Percentiles rank a stretch among this genome's conserved stretches.
Evolutionary conservation across 2,329 filamentous ascomycete genomes (phyloP).

Genomic region (Fusarium falciforme): DNA sequence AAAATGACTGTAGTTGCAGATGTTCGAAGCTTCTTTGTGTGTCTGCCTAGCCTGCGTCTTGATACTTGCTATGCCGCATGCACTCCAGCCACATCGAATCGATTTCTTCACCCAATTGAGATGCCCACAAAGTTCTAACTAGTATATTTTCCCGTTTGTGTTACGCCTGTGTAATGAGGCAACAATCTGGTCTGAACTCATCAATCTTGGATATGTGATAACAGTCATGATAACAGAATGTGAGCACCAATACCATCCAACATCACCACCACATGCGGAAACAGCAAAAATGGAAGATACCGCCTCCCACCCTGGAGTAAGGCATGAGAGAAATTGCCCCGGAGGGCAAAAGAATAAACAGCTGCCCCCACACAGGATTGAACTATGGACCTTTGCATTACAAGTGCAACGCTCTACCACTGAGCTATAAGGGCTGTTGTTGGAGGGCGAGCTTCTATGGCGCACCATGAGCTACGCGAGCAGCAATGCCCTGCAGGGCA

Average conservation of each 20-base stretch:
- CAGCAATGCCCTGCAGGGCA: background rate
- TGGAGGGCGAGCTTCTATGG: background rate
- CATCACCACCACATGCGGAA: background rate
- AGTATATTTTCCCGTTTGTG: background rate
- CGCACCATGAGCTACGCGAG: background rate
- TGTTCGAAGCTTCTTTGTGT: background rate
- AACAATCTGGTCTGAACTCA: background rate
- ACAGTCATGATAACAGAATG: background rate
- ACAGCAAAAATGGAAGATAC: background rate
- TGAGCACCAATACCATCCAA: background rate
- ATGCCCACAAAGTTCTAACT: background rate
- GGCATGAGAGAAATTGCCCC: background rate
- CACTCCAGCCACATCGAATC: background rate
- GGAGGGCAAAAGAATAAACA: background rate
- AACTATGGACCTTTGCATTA: slow-evolving; percentile 19
- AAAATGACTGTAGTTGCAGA: background rate
- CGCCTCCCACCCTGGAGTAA: background rate
- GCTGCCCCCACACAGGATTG: slow-evolving; percentile 13
- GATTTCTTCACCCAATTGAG: background rate
- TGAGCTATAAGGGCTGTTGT: slow-evolving; percentile 11
- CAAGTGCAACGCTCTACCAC: slow-evolving; percentile 17
- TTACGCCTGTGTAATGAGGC: background rate
- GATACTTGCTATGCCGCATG: background rate
- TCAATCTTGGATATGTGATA: background rate
- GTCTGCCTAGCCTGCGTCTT: background rate